These are phyloP conservation scores for Barbarea vulgaris DNA, from an alignment of 345 rosid species.

Conservation along the genomic window DNA sequence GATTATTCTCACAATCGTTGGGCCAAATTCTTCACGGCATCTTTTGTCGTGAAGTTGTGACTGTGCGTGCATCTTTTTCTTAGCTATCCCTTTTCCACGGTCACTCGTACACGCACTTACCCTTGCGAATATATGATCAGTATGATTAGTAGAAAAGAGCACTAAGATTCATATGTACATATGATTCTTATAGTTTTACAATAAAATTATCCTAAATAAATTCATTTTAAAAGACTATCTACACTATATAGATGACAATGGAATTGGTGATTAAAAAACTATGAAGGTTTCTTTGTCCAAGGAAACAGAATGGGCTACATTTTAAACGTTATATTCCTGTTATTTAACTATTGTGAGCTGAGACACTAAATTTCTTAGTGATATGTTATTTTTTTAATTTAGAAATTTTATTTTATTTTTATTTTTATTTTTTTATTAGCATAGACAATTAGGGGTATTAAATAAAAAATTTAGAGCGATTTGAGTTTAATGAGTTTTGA, in stretches of 20 bases:
- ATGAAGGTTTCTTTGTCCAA: background rate
- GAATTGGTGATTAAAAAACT: background rate
- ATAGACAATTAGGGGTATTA: background rate
- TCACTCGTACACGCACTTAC: conserved; percentile 39
- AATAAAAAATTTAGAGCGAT: background rate
- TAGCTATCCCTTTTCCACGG: conserved; percentile 5
- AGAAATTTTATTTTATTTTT: no score
- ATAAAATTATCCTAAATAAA: background rate
- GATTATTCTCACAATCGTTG: conserved; percentile 36
- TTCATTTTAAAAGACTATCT: background rate
- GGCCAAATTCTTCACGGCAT: conserved; percentile 40
- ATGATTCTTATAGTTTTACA: conserved; percentile 17
- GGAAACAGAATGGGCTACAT: background rate
- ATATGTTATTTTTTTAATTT: background rate
- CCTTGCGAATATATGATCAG: conserved; percentile 28
- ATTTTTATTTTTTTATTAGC: background rate
- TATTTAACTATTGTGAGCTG: background rate
- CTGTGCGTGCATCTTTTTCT: conserved; percentile 33
- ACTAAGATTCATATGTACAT: conserved; percentile 22
- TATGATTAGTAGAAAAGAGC: conserved; percentile 15
- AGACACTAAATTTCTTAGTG: background rate
- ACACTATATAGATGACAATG: background rate
- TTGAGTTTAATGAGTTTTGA: no score
- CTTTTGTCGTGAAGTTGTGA: conserved; percentile 39
- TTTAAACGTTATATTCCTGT: background rate